These are phyloP conservation scores for Erigeron canadensis DNA, from an alignment of 129 eudicot species.

Conservation along the genomic window DNA sequence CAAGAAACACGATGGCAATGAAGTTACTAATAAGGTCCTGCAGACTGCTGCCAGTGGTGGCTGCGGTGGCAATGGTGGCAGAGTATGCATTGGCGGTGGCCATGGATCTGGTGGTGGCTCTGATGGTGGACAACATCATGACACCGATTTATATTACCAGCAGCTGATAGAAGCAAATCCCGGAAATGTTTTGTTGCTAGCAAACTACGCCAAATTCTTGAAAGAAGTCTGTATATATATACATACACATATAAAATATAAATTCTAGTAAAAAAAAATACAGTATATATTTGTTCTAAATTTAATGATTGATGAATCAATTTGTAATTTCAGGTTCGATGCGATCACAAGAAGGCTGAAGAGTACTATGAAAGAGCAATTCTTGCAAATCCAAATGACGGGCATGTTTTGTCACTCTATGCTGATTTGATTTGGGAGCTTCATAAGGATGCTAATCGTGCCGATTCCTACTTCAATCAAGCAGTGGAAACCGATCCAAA, in stretches of 20 bases:
- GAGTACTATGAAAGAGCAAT: conserved; percentile 15
- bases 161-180: background rate
- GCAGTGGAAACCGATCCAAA: conserved; percentile 1
- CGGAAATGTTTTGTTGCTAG: background rate
- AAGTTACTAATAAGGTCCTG: background rate
- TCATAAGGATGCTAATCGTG: conserved; percentile 55
- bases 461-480: conserved; percentile 33
- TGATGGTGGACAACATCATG: background rate
- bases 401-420: conserved; percentile 67
- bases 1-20: background rate
- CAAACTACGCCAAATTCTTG: conserved; percentile 8
- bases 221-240: background rate
- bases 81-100: background rate
- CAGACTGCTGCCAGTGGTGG: background rate
- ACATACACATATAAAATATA: background rate
- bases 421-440: conserved; percentile 71
- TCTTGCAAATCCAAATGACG: conserved; percentile 38
- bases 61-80: background rate
- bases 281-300: background rate
- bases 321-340: background rate
- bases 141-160: background rate
- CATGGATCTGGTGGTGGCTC: conserved; percentile 1
- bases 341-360: conserved; percentile 4
- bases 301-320: background rate
- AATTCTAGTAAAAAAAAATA: too few species aligned